Evolutionary conservation across 1,284 basidiomycete genomes (phyloP), one percentile per base, ranked within the genome.

Genomic region (Spongiforma sp.): DNA sequence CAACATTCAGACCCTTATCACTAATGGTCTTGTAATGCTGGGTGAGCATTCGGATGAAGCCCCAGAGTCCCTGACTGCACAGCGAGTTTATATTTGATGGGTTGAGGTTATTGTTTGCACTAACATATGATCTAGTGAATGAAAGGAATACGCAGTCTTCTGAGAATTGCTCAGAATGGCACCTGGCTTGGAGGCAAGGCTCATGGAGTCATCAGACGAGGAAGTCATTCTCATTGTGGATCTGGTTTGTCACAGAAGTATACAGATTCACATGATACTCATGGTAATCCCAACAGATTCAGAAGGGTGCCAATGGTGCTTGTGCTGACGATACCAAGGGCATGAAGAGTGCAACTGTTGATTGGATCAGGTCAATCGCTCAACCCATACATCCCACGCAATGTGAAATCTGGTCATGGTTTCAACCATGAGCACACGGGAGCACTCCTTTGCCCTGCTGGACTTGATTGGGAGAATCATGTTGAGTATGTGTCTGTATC

Each of bases 341-440:
- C 11, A 53, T 53, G 30, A 53, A 53, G 15, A 53, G 17, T 12
- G 52, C 52, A 17, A 33, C 32, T n/a, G 12, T 53, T n/a, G 30
- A 53, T n/a, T 53, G 52, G 52, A 53, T 53, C 52, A 53, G 52
- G 52, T n/a, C 52, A 53, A 32, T 30, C 52, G 9, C 30, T 53
- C 30, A 53, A n/a, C 28, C 52, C 52, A 11, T 30, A 53, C 12
- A 53, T 53, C 21, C 52, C 52, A 15, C 30, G 52, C n/a, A 53
- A 53, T 33, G 52, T 53, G 11, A 53, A 53, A n/a, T 53, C 26
- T 12, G 30, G 52, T 11, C 30, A 21, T 21, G 30, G 52, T 17
- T 53, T 53, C n/a, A 53, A 53, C 30, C 52, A 53, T 19, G 52
- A 53, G 30, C 52, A 28, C 19, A 53, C 30, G 15, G 30, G 21